Conservation (phyloP, 164 flowering plant species). For the Piper betle region DNA sequence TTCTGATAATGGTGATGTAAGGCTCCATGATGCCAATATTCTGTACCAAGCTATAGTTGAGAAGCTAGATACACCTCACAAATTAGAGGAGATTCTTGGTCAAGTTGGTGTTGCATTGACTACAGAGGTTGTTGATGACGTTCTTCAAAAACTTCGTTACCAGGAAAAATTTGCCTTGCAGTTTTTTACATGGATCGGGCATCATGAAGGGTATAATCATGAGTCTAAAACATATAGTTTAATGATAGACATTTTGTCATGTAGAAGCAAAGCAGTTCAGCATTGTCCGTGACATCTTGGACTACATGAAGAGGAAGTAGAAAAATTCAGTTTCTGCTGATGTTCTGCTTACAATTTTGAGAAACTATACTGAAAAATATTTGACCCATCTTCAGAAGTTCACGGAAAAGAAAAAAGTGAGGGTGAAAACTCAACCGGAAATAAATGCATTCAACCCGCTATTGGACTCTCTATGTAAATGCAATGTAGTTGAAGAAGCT, state of each 20-base stretch:
- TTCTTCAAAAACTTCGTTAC: conserved; percentile 44
- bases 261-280: conserved; percentile 72
- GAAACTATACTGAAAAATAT: conserved; percentile 56
- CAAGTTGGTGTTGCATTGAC: conserved; percentile 28
- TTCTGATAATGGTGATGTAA: too few species aligned
- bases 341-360: conserved; percentile 46
- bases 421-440: conserved; percentile 81
- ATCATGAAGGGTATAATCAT: conserved; percentile 53
- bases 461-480: conserved; percentile 80
- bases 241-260: conserved; percentile 76
- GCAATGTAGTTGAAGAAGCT: conserved; percentile 68
- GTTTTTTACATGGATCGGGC: conserved; percentile 80
- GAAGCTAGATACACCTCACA: conserved; percentile 17
- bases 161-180: conserved; percentile 82
- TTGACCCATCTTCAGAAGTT: conserved; percentile 56
- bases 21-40: conserved; percentile 21
- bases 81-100: conserved; percentile 61
- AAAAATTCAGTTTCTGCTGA: conserved; percentile 61
- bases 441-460: conserved; percentile 73
- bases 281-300: conserved; percentile 67
- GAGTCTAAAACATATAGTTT: conserved; percentile 42
- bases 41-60: conserved; percentile 31
- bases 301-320: conserved; percentile 80
- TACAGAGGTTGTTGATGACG: conserved; percentile 38
- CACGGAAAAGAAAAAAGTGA: conserved; percentile 63